phyloP scores from a whole-genome alignment of 1,284 basidiomycete species.

The Fomitopsis pinicola region DNA sequence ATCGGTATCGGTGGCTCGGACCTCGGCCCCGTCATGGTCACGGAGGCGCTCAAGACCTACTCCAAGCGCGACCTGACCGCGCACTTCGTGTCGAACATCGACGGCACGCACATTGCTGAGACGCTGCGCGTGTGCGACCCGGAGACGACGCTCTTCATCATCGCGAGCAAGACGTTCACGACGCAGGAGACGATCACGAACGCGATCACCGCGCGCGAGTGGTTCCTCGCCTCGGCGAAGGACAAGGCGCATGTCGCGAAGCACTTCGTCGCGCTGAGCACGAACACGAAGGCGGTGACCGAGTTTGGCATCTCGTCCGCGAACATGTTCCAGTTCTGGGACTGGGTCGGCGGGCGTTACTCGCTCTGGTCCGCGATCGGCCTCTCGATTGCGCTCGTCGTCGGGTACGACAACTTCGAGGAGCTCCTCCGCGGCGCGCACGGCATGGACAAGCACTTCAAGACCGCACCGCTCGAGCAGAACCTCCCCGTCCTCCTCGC shows the following conservation, averaged over 20 bases:
- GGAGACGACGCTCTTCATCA: slow-evolving; percentile 95
- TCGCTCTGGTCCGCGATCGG: slow-evolving; percentile 98
- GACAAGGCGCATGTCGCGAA: slow-evolving; percentile 94
- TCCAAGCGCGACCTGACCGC: slow-evolving; percentile 84
- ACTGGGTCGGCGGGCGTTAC: slow-evolving; percentile 99
- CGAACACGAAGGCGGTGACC: slow-evolving; percentile 92
- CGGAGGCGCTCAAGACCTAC: slow-evolving; percentile 94
- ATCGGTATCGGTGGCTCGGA: slow-evolving; percentile 99
- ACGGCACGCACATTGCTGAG: slow-evolving; percentile 96
- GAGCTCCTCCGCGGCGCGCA: slow-evolving; percentile 89
- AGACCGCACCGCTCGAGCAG: slow-evolving; percentile 80
- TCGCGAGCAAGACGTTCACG: slow-evolving; percentile 98
- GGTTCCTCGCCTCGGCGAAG: slow-evolving; percentile 87
- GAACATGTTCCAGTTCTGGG: slow-evolving; percentile 99
- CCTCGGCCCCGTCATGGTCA: slow-evolving; percentile 98
- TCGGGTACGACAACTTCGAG: slow-evolving; percentile 95
- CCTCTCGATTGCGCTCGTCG: slow-evolving; percentile 87
- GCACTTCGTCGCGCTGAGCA: slow-evolving; percentile 98
- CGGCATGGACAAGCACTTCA: slow-evolving; percentile 98
- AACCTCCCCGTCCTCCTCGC: slow-evolving; percentile 94
- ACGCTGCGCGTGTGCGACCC: slow-evolving; percentile 80
- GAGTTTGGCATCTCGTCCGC: slow-evolving; percentile 89
- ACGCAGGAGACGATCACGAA: slow-evolving; percentile 99
- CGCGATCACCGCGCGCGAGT: slow-evolving; percentile 88
- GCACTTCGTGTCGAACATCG: slow-evolving; percentile 97